phyloP scores from a whole-genome alignment of 1,284 basidiomycete genomes.

The Irpex rosettiformis region DNA sequence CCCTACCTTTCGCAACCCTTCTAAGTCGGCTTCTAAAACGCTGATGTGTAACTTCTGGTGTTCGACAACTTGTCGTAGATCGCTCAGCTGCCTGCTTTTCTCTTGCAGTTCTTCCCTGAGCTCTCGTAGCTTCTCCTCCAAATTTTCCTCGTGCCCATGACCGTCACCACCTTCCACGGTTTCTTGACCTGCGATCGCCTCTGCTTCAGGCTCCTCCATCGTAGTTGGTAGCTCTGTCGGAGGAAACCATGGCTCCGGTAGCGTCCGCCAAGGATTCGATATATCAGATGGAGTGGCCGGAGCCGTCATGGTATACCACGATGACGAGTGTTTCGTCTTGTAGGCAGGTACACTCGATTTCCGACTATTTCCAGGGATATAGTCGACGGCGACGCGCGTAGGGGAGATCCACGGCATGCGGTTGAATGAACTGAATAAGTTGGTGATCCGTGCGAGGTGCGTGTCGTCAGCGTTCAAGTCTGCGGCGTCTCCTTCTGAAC shows the following conservation, averaged over 20 bases:
- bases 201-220: conserved; percentile 13
- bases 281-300: conserved; percentile 13
- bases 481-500: conserved; percentile 1
- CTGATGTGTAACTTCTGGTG: conserved; percentile 19
- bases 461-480: not conserved
- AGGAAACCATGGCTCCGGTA: conserved; percentile 20
- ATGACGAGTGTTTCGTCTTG: conserved; percentile 12
- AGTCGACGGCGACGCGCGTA: conserved; percentile 15
- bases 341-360: conserved; percentile 1
- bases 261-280: conserved; percentile 1
- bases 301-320: conserved; percentile 16
- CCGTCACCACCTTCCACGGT: not conserved
- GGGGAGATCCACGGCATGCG: conserved; percentile 18
- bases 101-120: conserved; percentile 13
- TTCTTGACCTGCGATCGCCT: conserved; percentile 4
- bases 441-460: conserved; percentile 3
- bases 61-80: conserved; percentile 15
- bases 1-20: conserved; percentile 8
- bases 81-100: conserved; percentile 8
- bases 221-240: conserved; percentile 10
- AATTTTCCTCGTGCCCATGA: conserved; percentile 2
- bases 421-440: conserved; percentile 11
- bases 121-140: conserved; percentile 4
- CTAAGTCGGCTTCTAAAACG: conserved; percentile 13
- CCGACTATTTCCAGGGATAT: conserved; percentile 15